These are phyloP conservation scores for Starmera caribaea DNA, from an alignment of 805 yeast genomes.

Conservation along the genomic window DNA sequence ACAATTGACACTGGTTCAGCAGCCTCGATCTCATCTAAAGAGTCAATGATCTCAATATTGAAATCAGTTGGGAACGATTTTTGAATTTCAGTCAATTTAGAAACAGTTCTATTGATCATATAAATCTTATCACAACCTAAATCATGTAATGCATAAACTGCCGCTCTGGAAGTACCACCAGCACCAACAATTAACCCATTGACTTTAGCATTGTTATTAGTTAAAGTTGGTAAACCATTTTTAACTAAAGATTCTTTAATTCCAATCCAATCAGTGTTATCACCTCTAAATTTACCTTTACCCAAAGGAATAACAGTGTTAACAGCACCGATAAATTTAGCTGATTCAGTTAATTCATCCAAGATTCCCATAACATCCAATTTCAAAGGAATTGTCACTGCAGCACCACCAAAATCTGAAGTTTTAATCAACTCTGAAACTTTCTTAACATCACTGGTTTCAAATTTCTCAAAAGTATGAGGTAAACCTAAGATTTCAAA, in stretches of 20 bases:
- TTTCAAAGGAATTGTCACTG: slow-evolving; percentile 91
- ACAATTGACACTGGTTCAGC: slow-evolving; percentile 40
- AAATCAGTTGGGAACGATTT: slow-evolving; percentile 49
- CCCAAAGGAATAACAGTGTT: slow-evolving; percentile 66
- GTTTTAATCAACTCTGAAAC: slow-evolving; percentile 44
- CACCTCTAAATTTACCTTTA: slow-evolving; percentile 52
- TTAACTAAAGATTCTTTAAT: slow-evolving; percentile 57
- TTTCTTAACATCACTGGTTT: slow-evolving; percentile 50
- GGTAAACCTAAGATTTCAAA: slow-evolving; percentile 73
- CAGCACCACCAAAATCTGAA: slow-evolving; percentile 78
- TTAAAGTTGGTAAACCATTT: slow-evolving; percentile 46
- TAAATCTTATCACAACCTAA: slow-evolving; percentile 74
- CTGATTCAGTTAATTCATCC: slow-evolving; percentile 64
- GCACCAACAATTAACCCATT: slow-evolving; percentile 87
- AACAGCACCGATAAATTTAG: slow-evolving; percentile 81
- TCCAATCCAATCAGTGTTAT: slow-evolving; percentile 95
- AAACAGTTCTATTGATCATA: slow-evolving; percentile 69
- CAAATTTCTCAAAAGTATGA: slow-evolving; percentile 55
- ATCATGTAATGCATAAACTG: slow-evolving; percentile 71
- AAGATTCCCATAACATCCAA: slow-evolving; percentile 64
- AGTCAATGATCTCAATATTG: slow-evolving; percentile 48
- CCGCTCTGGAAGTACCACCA: slow-evolving; percentile 97
- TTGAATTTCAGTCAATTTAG: slow-evolving; percentile 52
- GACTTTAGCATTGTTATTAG: slow-evolving; percentile 18
- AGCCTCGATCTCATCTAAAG: slow-evolving; percentile 33